phyloP scores from a whole-genome alignment of 768 basidiomycete genomes.

The Hericium rajendrae region DNA sequence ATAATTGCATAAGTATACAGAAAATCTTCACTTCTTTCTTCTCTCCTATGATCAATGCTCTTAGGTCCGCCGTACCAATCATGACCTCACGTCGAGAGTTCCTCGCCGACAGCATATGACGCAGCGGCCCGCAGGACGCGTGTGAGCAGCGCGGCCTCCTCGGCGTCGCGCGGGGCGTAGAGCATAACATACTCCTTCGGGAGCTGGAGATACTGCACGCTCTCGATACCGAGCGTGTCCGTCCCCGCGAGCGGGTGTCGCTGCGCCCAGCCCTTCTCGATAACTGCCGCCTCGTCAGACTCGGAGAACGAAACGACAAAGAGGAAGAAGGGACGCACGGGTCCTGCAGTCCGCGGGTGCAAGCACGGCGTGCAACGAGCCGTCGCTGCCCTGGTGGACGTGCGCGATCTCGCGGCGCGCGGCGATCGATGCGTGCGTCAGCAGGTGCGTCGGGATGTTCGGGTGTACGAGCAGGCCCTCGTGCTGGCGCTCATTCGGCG shows the following conservation, averaged over 20 bases:
- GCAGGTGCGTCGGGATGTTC: neutral
- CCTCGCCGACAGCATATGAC: neutral
- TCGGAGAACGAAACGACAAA: neutral
- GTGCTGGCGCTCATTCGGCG: neutral
- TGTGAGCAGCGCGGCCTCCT: slow-evolving; percentile 17
- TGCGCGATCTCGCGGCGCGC: neutral
- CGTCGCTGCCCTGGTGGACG: neutral
- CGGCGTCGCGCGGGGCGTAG: slow-evolving; percentile 20
- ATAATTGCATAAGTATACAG: too few relatives aligned
- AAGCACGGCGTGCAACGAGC: neutral
- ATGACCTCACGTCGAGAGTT: neutral
- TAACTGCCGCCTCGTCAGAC: slow-evolving; percentile 14
- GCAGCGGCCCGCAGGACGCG: neutral
- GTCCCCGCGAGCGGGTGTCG: slow-evolving; percentile 17
- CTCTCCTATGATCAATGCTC: too few relatives aligned
- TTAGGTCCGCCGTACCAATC: too few relatives aligned
- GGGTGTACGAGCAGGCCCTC: neutral
- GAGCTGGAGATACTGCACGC: slow-evolving; percentile 10
- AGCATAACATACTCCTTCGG: slow-evolving; percentile 19
- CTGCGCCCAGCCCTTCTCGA: slow-evolving; percentile 22
- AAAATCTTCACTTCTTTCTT: too few relatives aligned
- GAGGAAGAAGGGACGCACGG: neutral
- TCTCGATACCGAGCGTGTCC: neutral
- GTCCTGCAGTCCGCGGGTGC: neutral
- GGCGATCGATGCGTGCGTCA: neutral